These are phyloP conservation scores for Grosmannia penicillata DNA, from an alignment of 2,329 filamentous ascomycete species.

Conservation along the genomic window DNA sequence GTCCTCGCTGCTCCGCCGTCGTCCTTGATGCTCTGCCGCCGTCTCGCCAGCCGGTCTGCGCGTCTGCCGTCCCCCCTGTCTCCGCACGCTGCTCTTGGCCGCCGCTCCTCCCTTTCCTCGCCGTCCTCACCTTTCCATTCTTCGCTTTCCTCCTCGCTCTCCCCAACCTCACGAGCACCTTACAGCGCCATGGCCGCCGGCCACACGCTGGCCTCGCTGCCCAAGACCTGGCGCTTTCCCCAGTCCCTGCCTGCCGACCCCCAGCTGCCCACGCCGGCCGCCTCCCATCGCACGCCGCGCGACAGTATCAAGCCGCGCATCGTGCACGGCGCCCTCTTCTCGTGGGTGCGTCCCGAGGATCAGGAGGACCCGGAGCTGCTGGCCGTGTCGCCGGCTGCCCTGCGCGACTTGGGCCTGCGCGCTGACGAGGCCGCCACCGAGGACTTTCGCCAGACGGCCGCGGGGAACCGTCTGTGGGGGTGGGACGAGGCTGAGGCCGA, in stretches of 20 bases:
- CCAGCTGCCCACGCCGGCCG: constrained; percentile 62
- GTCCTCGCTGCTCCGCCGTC: no score
- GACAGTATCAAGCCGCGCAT: constrained; percentile 63
- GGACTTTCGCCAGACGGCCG: constrained; percentile 63
- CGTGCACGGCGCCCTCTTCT: constrained; percentile 76
- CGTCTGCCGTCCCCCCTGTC: no score
- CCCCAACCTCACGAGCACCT: no score
- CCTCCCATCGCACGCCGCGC: constrained; percentile 69
- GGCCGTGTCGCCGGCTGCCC: constrained; percentile 61
- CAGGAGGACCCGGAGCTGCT: constrained; percentile 64
- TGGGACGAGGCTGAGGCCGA: constrained; percentile 28
- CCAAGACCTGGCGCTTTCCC: constrained; percentile 52
- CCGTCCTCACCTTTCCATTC: no score
- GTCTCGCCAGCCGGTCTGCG: no score
- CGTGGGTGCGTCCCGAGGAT: constrained; percentile 72
- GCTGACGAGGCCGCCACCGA: constrained; percentile 52
- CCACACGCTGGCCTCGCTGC: constrained; percentile 36
- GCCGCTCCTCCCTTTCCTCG: no score
- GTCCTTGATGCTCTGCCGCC: no score
- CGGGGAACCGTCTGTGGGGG: constrained; percentile 71
- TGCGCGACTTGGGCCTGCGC: constrained; percentile 67
- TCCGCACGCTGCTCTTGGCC: no score
- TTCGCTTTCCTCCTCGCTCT: no score
- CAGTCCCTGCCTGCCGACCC: constrained; percentile 61
- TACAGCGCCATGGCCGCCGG: constrained; percentile 12